phyloP scores from a whole-genome alignment of 2,329 filamentous ascomycete species.

The Lasiodiplodia gonubiensis region DNA sequence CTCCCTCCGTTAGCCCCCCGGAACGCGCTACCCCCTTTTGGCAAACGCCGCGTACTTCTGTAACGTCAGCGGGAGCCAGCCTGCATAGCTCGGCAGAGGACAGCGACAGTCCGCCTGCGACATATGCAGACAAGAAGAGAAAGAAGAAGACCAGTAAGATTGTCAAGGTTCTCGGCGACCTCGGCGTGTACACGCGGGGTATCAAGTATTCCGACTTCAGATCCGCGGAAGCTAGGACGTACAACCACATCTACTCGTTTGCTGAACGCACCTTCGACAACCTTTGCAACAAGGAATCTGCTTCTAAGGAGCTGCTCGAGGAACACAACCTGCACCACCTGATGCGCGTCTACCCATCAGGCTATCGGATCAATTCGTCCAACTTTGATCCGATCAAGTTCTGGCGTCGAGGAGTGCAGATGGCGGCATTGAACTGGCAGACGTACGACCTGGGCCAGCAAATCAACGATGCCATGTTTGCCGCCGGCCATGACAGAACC shows the following conservation, averaged over 20 bases:
- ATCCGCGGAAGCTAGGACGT: conserved; percentile 77
- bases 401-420: conserved; percentile 95
- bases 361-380: conserved; percentile 79
- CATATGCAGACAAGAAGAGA: conserved; percentile 63
- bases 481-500: conserved; percentile 80
- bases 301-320: conserved; percentile 78
- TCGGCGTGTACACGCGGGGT: conserved; percentile 79
- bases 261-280: conserved; percentile 87
- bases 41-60: conserved; percentile 58
- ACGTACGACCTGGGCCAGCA: conserved; percentile 96
- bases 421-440: conserved; percentile 98
- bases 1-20: conserved; percentile 59
- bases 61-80: conserved; percentile 62
- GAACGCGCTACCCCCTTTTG: conserved; percentile 54
- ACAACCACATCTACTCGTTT: conserved; percentile 95
- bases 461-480: conserved; percentile 97
- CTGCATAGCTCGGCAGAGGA: conserved; percentile 71
- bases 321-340: conserved; percentile 90
- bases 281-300: conserved; percentile 75
- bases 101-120: conserved; percentile 68
- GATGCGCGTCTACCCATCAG: conserved; percentile 93
- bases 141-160: conserved; percentile 79
- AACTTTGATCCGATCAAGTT: conserved; percentile 95
- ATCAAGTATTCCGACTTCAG: conserved; percentile 87
- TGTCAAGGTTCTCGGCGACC: conserved; percentile 77